Conservation (phyloP, 768 basidiomycete species). For the Tulasnella sp. region DNA sequence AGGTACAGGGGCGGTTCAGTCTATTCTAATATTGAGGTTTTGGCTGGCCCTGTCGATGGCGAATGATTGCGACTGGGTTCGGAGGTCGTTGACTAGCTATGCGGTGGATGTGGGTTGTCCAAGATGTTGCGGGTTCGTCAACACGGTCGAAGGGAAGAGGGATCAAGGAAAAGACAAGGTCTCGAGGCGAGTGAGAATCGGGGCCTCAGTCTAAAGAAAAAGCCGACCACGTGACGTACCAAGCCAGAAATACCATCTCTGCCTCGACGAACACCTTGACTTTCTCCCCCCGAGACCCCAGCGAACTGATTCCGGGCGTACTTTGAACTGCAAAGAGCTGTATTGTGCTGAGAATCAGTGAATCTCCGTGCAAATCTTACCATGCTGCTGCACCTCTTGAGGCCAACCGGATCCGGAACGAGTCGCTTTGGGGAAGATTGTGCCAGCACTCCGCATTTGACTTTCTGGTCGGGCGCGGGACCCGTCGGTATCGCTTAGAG, state of each 20-base stretch:
- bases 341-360: not conserved
- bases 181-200: conserved; percentile 1
- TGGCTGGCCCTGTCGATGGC: not conserved
- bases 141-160: not conserved
- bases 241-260: not conserved
- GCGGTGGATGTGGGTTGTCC: not conserved
- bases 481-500: not conserved
- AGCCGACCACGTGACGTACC: not conserved
- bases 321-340: not conserved
- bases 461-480: not conserved
- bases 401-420: not conserved
- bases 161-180: not conserved
- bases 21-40: not conserved
- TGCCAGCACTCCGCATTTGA: too few species aligned
- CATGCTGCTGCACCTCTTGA: not conserved
- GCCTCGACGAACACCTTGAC: not conserved
- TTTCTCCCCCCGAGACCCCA: not conserved
- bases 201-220: not conserved
- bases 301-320: not conserved
- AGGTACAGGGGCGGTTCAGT: not conserved
- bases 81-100: not conserved
- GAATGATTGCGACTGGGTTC: not conserved
- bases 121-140: not conserved
- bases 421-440: not conserved
- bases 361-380: not conserved